These are phyloP conservation scores for Penicillium canescens DNA, from an alignment of 495 filamentous ascomycete genomes.

Conservation along the genomic window DNA sequence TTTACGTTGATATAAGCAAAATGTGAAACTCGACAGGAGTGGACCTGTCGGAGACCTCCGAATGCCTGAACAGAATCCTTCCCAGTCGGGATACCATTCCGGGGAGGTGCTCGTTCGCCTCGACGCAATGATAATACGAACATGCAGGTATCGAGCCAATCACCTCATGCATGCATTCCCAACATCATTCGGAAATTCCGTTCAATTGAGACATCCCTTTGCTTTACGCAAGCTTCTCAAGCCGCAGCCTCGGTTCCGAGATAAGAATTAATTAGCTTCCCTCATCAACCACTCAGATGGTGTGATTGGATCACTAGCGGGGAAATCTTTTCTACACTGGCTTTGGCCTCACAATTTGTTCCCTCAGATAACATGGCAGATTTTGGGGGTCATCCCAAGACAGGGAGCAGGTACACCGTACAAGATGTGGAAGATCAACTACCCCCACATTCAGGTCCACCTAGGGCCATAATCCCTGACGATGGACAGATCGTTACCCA, in stretches of 20 bases:
- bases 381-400: slow-evolving; percentile 10
- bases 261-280: slow-evolving; percentile 11
- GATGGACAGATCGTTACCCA: slow-evolving; percentile 24
- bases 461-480: slow-evolving; percentile 4
- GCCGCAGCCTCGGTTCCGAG: not conserved
- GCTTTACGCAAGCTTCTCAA: not conserved
- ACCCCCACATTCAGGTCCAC: slow-evolving; percentile 3
- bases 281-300: slow-evolving; percentile 20
- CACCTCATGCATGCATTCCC: not conserved
- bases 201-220: not conserved
- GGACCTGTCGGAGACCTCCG: too few relatives aligned
- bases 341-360: not conserved
- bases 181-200: not conserved
- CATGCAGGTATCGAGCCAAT: slow-evolving; percentile 2
- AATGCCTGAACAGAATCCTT: too few relatives aligned
- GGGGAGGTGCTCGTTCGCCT: too few relatives aligned
- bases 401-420: slow-evolving; percentile 11
- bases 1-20: too few relatives aligned
- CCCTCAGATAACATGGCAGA: slow-evolving; percentile 12
- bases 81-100: too few relatives aligned
- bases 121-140: too few relatives aligned
- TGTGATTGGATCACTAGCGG: slow-evolving; percentile 16
- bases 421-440: slow-evolving; percentile 22
- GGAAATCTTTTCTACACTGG: not conserved
- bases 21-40: too few relatives aligned